Evolutionary conservation across 352 stramenopile species (phyloP).

Genomic region (Pythium angustatum): DNA sequence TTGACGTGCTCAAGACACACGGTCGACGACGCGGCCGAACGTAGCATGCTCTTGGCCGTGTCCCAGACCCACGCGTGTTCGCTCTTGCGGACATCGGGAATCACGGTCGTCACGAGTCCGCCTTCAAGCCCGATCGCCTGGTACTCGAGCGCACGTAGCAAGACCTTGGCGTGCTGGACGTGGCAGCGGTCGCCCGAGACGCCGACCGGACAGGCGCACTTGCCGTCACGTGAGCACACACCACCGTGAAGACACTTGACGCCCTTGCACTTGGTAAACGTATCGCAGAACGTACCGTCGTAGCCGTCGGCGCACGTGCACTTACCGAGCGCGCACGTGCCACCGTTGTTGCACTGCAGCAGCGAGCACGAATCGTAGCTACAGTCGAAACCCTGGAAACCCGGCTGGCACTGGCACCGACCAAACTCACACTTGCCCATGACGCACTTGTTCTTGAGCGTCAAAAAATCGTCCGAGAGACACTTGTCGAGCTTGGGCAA

Average conservation of each 20-base stretch:
- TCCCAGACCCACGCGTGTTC: slow-evolving; percentile 14
- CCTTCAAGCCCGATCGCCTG: slow-evolving; percentile 5
- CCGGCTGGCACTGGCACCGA: slow-evolving; percentile 5
- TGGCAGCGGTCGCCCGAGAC: slow-evolving; percentile 7
- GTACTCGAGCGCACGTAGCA: slow-evolving; percentile 10
- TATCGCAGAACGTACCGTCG: slow-evolving; percentile 9
- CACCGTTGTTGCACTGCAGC: slow-evolving; percentile 11
- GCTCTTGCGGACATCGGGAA: not conserved
- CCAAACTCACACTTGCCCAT: slow-evolving; percentile 6
- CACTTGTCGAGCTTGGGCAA: not conserved
- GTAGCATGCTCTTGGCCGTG: slow-evolving; percentile 11
- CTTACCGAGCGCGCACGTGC: slow-evolving; percentile 8
- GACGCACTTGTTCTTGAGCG: slow-evolving; percentile 6
- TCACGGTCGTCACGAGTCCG: not conserved
- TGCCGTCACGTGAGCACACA: not conserved
- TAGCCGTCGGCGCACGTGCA: slow-evolving; percentile 13
- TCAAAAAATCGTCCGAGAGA: not conserved
- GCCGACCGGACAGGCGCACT: slow-evolving; percentile 7
- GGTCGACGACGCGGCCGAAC: not conserved
- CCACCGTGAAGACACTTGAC: slow-evolving; percentile 14
- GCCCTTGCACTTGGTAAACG: slow-evolving; percentile 13
- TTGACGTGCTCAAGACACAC: slow-evolving; percentile 2
- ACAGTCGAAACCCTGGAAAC: not conserved
- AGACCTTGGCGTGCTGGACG: not conserved
- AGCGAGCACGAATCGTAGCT: slow-evolving; percentile 1